Evolutionary conservation across 2,329 filamentous ascomycete species (phyloP), one percentile per base, ranked within the genome.

Genomic region (Pseudocercospora vitis): DNA sequence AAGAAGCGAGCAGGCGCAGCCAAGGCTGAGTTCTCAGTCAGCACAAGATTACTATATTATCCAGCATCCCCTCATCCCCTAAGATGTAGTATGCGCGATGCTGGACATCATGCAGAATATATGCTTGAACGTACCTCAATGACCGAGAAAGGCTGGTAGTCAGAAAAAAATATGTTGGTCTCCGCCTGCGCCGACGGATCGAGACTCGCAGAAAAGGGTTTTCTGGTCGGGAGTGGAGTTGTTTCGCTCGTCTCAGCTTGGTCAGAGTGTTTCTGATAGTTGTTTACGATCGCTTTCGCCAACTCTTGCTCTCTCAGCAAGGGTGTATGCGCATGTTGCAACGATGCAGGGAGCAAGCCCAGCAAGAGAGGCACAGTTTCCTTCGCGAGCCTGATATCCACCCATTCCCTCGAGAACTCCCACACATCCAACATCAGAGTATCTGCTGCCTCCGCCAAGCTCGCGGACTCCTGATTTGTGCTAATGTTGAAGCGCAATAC

Each of bases 61-160:
- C 16, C 7, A 8, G 8, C 6, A 31, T 28, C 42, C 21, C 26
- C 42, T 29, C 42, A 29, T 45, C 42, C 24, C n/a, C n/a, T n/a
- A n/a, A n/a, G n/a, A n/a, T n/a, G n/a, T n/a, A n/a, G n/a, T n/a
- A n/a, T n/a, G n/a, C n/a, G 12, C 12, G 5, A 6, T 7, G 19
- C 9, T 11, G 21, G 19, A 21, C 1, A 11, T 7, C 24, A 14
- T 14, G 3, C 9, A 12, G 21, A 12, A 18, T 1, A 26, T 16
- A 7, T 35, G 32, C 42, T 31, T 3, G 9, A 7, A 31, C 42
- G 14, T 31, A 45, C 42, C 42, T 82, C 76, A 53, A 95, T 88
- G 40, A 89, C 91, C 2, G 87, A 84, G 18, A 95, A 77, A 1
- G 91, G 90, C 67, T 96, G 94, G 70, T 96, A 99, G 67, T 96